Conservation (phyloP, 768 basidiomycete genomes). For the Mrakia blollopis region DNA sequence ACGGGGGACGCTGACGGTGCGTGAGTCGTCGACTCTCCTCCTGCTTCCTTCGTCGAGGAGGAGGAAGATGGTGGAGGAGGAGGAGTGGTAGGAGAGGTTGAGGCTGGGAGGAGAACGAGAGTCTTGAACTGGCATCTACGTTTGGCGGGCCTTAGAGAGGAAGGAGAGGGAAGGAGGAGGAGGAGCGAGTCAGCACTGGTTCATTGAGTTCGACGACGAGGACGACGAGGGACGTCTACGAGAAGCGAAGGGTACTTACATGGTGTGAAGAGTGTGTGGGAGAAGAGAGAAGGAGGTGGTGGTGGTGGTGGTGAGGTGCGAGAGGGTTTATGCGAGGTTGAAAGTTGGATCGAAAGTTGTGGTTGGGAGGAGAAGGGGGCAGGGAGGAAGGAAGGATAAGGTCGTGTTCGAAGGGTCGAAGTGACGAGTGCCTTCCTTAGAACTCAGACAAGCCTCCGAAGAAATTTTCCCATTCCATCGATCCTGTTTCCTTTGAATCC, state of each 20-base stretch:
- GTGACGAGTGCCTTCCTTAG: neutral
- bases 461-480: too few relatives aligned
- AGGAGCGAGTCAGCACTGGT: constrained; percentile 7
- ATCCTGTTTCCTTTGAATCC: too few relatives aligned
- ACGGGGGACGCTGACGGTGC: neutral
- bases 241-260: neutral
- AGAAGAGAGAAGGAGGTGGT: neutral
- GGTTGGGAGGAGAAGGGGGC: neutral
- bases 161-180: neutral
- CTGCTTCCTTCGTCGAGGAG: neutral
- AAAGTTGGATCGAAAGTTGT: neutral
- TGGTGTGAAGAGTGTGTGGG: neutral
- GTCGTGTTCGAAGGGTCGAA: neutral
- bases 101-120: constrained; percentile 22
- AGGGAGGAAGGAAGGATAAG: neutral
- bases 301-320: neutral
- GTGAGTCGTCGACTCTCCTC: too few relatives aligned
- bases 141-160: constrained; percentile 25
- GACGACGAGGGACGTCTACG: too few relatives aligned
- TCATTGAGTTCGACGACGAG: neutral
- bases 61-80: neutral
- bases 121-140: constrained; percentile 30
- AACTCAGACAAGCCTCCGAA: too few relatives aligned
- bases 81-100: neutral
- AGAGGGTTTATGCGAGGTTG: neutral